Percentiles rank a stretch among this genome's conserved stretches.
Evolutionary conservation across 1,139 yeast genomes (phyloP).

Genomic region (Protomyces pachydermus): DNA sequence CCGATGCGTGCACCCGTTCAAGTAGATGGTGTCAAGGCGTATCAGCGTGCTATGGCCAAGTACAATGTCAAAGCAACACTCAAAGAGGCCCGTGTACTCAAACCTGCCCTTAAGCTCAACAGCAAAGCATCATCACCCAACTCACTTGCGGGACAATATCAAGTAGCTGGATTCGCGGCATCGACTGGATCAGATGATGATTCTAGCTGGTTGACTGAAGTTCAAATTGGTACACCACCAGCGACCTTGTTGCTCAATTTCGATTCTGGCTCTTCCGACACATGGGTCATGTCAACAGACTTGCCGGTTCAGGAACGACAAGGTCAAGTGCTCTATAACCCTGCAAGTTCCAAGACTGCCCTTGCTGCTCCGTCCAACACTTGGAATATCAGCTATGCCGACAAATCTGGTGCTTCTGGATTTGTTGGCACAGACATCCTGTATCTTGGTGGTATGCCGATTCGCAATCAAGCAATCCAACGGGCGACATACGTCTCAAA

Average conservation of each 20-base stretch:
- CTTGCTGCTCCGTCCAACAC: conserved; percentile 35
- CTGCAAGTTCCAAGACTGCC: conserved; percentile 33
- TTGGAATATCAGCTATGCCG: conserved; percentile 39
- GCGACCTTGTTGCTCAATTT: conserved; percentile 40
- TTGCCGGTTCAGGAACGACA: conserved; percentile 33
- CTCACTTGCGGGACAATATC: neutral
- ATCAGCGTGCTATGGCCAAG: conserved; percentile 3
- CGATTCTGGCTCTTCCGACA: conserved; percentile 48
- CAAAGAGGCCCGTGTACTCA: conserved; percentile 5
- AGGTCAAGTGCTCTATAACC: conserved; percentile 41
- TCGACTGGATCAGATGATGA: conserved; percentile 24
- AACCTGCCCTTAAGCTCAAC: neutral
- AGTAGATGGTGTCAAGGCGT: neutral
- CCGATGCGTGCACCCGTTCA: neutral
- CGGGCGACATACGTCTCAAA: conserved; percentile 19
- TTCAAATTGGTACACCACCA: conserved; percentile 43
- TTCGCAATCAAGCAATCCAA: conserved; percentile 27
- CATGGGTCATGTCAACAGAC: conserved; percentile 44
- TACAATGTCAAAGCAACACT: conserved; percentile 4
- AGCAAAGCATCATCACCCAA: neutral
- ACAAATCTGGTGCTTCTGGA: conserved; percentile 37
- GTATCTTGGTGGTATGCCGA: conserved; percentile 29
- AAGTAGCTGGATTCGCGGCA: conserved; percentile 19
- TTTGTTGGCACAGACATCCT: conserved; percentile 36
- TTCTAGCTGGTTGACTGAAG: conserved; percentile 26